Percentiles rank a stretch among this genome's conserved stretches.
phyloP scores from a whole-genome alignment of 2,329 filamentous ascomycete genomes.

The Ceratocystis cacaofunesta region DNA sequence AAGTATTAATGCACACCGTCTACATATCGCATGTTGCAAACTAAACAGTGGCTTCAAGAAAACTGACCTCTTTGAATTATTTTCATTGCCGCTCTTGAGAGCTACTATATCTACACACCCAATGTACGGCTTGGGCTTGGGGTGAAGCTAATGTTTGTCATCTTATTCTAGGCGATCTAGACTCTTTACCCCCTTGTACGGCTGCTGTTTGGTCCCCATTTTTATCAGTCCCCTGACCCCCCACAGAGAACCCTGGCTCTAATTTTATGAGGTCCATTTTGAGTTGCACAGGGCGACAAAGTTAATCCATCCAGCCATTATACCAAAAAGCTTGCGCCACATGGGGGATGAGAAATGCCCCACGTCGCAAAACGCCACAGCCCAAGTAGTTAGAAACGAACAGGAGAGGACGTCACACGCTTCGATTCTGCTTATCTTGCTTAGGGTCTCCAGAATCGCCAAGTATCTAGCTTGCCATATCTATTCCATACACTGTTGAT shows the following conservation, averaged over 20 bases:
- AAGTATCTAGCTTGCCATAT: neutral
- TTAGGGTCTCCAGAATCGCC: too few relatives aligned
- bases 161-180: slow-evolving; percentile 2
- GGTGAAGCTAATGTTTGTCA: neutral
- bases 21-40: neutral
- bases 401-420: neutral
- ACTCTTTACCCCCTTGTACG: neutral
- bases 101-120: neutral
- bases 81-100: neutral
- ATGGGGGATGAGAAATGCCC: neutral
- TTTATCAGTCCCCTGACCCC: neutral
- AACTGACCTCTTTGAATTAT: neutral
- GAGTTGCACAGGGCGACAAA: neutral
- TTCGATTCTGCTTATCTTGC: neutral
- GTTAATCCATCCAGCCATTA: neutral
- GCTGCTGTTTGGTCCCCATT: neutral
- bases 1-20: neutral
- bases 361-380: neutral
- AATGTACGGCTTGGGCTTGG: neutral
- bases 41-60: neutral
- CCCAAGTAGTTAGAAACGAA: too few relatives aligned
- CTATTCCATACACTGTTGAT: neutral
- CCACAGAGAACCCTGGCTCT: neutral
- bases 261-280: slow-evolving; percentile 3
- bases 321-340: neutral